phyloP scores from a whole-genome alignment of 2,329 filamentous ascomycete genomes.

The Phaeosphaeria sp. region DNA sequence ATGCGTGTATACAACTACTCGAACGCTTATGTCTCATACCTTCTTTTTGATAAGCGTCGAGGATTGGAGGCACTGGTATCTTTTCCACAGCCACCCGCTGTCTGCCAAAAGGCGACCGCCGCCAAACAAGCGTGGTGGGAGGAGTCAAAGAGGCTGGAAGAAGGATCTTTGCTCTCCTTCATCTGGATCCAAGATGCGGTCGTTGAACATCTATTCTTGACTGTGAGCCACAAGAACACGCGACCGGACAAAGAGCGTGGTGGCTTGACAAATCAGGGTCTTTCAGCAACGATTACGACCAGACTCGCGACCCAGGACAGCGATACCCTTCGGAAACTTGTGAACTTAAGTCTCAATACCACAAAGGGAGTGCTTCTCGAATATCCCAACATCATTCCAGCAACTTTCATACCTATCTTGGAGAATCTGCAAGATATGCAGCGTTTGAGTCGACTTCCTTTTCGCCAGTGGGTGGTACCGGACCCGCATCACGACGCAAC shows the following conservation, averaged over 20 bases:
- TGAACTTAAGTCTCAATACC: slow-evolving; percentile 12
- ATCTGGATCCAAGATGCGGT: too few species aligned
- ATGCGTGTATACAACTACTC: slow-evolving; percentile 31
- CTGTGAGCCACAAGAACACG: too few species aligned
- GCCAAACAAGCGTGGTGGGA: slow-evolving; percentile 38
- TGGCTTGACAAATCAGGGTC: too few species aligned
- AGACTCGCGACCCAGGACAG: slow-evolving; percentile 25
- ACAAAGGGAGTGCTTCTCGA: slow-evolving; percentile 38
- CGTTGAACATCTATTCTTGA: too few species aligned
- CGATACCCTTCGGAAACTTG: slow-evolving; percentile 17
- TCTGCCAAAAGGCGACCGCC: slow-evolving; percentile 13
- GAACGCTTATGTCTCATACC: too few species aligned
- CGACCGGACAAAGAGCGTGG: too few species aligned
- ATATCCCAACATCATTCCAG: slow-evolving; percentile 35
- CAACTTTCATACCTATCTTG: slow-evolving; percentile 39
- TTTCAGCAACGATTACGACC: slow-evolving; percentile 10
- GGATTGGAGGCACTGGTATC: slow-evolving; percentile 34
- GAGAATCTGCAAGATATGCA: slow-evolving; percentile 36
- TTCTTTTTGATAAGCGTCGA: too few species aligned
- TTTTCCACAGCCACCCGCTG: slow-evolving; percentile 14
- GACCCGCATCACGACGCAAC: slow-evolving; percentile 3
- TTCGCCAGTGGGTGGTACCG: slow-evolving; percentile 37
- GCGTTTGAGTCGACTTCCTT: slow-evolving; percentile 27
- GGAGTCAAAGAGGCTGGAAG: slow-evolving; percentile 32
- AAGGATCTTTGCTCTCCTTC: slow-evolving; percentile 37